Base-by-base conservation (phyloP, 345 rosid species). In the Lenwebbia sp. region DNA sequence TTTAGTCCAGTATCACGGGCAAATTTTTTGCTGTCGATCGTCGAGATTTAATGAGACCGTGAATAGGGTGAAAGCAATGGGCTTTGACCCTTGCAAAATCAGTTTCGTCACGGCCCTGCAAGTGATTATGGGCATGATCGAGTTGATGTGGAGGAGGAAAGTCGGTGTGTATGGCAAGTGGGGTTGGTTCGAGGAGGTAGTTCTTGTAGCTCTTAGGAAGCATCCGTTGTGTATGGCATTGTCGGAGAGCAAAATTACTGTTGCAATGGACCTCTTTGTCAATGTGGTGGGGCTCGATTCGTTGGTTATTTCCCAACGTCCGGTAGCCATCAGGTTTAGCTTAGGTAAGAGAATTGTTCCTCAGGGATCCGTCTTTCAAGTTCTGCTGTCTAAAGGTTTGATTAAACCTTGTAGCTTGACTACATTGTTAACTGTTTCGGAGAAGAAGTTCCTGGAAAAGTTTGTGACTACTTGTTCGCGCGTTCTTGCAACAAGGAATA, bases 331-430 rank as follows among this genome's bases (percentile, higher is more conserved):
- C 53, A 2, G 57, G 2, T 25, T 52, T 10, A 92, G 94, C 84
- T 50, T 91, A 56, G 86, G 85, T 85, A 89, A 88, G 87, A 78
- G 88, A 54, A 70, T 90, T 40, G 22, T 88, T 28, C 93, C 93
- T 1, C 76, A 93, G 88, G 82, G 53, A 15, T 40, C 85, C 15
- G 89, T 89, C 53, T 51, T 83, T 60, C 86, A 51, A 26, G 65
- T 57, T 83, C 70, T 91, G 52, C 17, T 88, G 19, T n/a, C n/a
- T n/a, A n/a, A n/a, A n/a, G n/a, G n/a, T n/a, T n/a, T n/a, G n/a
- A n/a, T n/a, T n/a, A n/a, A n/a, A n/a, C n/a, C n/a, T n/a, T n/a
- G n/a, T n/a, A n/a, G n/a, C n/a, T n/a, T n/a, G n/a, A n/a, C n/a
- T n/a, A n/a, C n/a, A n/a, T n/a, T n/a, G n/a, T n/a, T n/a, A n/a